Conservation (phyloP, 441 rosid genomes). For the Omphalea diandra region DNA sequence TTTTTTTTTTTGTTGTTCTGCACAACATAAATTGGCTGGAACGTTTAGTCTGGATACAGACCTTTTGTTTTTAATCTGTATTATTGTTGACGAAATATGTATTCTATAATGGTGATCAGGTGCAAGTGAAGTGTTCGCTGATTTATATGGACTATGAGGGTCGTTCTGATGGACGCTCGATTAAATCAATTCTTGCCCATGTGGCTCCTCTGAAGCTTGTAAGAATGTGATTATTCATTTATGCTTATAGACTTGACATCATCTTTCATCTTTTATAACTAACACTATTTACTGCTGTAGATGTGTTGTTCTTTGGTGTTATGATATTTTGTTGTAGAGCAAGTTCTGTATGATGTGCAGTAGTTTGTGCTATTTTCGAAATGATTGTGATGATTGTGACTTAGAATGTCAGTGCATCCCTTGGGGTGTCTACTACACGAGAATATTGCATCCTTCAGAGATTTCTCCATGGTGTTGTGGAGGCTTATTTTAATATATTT, state of each 20-base stretch:
- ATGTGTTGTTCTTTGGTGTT: conserved; percentile 4
- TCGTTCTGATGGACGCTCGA: conserved; percentile 92
- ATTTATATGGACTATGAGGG: conserved; percentile 91
- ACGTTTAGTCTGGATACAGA: neutral
- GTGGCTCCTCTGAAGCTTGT: conserved; percentile 95
- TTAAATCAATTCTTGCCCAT: conserved; percentile 89
- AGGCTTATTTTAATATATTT: neutral
- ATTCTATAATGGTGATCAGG: conserved; percentile 47
- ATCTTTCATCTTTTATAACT: neutral
- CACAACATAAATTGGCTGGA: neutral
- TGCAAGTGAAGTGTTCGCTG: conserved; percentile 84
- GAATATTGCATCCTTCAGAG: neutral
- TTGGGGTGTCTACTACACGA: too few relatives aligned
- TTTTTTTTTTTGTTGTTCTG: neutral
- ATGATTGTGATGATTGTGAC: too few relatives aligned
- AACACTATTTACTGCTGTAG: neutral
- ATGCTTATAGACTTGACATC: conserved; percentile 8
- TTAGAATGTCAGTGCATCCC: too few relatives aligned
- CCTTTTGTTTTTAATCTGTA: neutral
- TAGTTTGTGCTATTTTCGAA: too few relatives aligned
- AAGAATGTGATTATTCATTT: conserved; percentile 41
- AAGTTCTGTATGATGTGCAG: neutral
- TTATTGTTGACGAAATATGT: conserved; percentile 16
- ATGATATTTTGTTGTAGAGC: neutral
- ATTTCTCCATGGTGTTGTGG: neutral